A percentile compares a stretch with the other conserved stretches of the same genome.
phyloP scores from a whole-genome alignment of 2,329 filamentous ascomycete genomes.

The Beauveria brongniartii region DNA sequence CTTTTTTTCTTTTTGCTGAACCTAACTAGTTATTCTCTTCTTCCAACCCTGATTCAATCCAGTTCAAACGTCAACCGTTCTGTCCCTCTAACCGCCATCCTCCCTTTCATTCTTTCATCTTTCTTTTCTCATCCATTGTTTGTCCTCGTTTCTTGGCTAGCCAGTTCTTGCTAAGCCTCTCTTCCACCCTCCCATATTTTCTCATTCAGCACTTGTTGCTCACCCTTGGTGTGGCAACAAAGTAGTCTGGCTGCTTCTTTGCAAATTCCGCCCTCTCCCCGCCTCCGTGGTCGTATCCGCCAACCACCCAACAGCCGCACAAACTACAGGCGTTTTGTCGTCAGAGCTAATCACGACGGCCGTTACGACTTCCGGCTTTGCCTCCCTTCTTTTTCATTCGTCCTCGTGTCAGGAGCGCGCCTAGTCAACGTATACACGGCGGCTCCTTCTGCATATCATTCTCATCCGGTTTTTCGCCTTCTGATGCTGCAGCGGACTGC shows the following conservation, averaged over 20 bases:
- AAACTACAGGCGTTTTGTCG: not conserved
- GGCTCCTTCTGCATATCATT: not conserved
- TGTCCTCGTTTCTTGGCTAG: not conserved
- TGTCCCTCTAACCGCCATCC: not conserved
- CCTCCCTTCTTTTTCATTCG: not conserved
- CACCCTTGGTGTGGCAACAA: not conserved
- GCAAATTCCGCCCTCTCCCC: not conserved
- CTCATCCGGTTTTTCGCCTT: not conserved
- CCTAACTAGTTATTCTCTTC: not conserved
- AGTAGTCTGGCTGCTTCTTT: not conserved
- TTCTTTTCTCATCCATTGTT: not conserved
- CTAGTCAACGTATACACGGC: not conserved
- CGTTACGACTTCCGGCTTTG: not conserved
- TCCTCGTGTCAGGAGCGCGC: not conserved
- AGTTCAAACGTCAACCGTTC: not conserved
- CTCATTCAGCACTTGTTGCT: not conserved
- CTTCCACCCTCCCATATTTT: not conserved
- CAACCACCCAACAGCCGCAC: not conserved
- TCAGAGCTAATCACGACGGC: not conserved
- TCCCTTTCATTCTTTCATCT: not conserved
- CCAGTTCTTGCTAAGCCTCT: not conserved
- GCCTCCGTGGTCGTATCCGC: constrained; percentile 1
- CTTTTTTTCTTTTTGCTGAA: not conserved
- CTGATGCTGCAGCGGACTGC: constrained; percentile 1
- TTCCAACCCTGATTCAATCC: not conserved